These are phyloP conservation scores for Myxozyma geophila DNA, from an alignment of 805 yeast genomes.

Conservation along the genomic window DNA sequence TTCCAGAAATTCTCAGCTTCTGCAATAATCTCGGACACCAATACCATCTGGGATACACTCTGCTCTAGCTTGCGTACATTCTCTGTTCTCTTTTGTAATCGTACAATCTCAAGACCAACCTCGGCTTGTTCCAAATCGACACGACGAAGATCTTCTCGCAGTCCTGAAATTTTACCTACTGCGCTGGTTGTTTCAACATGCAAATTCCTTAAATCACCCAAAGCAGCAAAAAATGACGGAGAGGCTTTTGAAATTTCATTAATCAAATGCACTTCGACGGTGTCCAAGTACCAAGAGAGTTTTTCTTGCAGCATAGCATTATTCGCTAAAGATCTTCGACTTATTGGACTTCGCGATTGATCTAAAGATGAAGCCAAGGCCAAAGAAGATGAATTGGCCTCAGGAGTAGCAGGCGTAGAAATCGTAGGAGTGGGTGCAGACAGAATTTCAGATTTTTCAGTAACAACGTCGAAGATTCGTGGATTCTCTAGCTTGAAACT, in stretches of 20 bases:
- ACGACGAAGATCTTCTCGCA: conserved; percentile 53
- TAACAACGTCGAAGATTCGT: conserved; percentile 73
- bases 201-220: conserved; percentile 74
- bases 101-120: conserved; percentile 56
- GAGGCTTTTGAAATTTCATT: conserved; percentile 85
- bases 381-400: conserved; percentile 9
- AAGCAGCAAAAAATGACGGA: conserved; percentile 78
- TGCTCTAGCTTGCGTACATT: conserved; percentile 69
- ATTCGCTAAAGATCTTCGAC: conserved; percentile 51
- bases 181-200: conserved; percentile 59
- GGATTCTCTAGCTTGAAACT: conserved; percentile 88
- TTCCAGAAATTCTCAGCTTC: conserved; percentile 55
- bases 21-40: conserved; percentile 53
- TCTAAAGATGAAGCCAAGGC: conserved; percentile 2
- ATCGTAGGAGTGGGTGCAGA: conserved; percentile 32
- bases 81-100: conserved; percentile 56
- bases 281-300: conserved; percentile 79
- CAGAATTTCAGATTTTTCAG: conserved; percentile 58
- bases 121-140: conserved; percentile 57
- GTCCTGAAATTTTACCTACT: conserved; percentile 51
- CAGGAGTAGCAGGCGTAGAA: conserved; percentile 22
- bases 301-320: conserved; percentile 71
- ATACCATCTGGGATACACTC: conserved; percentile 59
- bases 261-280: conserved; percentile 79
- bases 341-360: conserved; percentile 1